A percentile compares a stretch with the other conserved stretches of the same genome.
Conservation (phyloP, 2,329 filamentous ascomycete species). For the Aspergillaceae sp. region DNA sequence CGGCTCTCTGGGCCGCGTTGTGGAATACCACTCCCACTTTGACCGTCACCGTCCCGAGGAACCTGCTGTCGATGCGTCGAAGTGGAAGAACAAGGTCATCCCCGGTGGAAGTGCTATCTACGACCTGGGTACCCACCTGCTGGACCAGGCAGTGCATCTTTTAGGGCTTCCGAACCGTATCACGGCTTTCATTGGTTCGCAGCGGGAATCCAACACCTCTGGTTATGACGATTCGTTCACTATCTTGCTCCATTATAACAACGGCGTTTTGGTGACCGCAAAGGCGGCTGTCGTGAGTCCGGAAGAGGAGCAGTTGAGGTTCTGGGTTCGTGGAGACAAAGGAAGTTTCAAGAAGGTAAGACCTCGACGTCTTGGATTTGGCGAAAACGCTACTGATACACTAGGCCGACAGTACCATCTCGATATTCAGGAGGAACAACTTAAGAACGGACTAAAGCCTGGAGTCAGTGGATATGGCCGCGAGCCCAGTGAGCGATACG, state of each 20-base stretch:
- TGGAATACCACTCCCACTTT: slow-evolving; percentile 73
- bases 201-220: slow-evolving; percentile 50
- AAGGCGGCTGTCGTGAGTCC: slow-evolving; percentile 62
- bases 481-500: slow-evolving; percentile 52
- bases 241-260: slow-evolving; percentile 57
- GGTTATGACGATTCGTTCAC: slow-evolving; percentile 46
- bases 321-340: slow-evolving; percentile 67
- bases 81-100: slow-evolving; percentile 62
- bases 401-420: slow-evolving; percentile 41
- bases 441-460: slow-evolving; percentile 55
- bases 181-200: slow-evolving; percentile 59
- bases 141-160: slow-evolving; percentile 64
- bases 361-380: neutral
- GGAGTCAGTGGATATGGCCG: slow-evolving; percentile 56
- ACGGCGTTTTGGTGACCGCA: slow-evolving; percentile 57
- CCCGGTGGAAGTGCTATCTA: slow-evolving; percentile 62
- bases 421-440: slow-evolving; percentile 67
- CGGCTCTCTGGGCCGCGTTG: slow-evolving; percentile 58
- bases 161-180: slow-evolving; percentile 62
- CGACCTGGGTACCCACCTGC: slow-evolving; percentile 66
- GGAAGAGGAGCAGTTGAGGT: slow-evolving; percentile 61
- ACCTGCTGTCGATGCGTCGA: slow-evolving; percentile 33
- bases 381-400: neutral
- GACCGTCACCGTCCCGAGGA: slow-evolving; percentile 60
- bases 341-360: slow-evolving; percentile 65